phyloP scores from a whole-genome alignment of 768 basidiomycete species.

The Suillus cothurnatus region DNA sequence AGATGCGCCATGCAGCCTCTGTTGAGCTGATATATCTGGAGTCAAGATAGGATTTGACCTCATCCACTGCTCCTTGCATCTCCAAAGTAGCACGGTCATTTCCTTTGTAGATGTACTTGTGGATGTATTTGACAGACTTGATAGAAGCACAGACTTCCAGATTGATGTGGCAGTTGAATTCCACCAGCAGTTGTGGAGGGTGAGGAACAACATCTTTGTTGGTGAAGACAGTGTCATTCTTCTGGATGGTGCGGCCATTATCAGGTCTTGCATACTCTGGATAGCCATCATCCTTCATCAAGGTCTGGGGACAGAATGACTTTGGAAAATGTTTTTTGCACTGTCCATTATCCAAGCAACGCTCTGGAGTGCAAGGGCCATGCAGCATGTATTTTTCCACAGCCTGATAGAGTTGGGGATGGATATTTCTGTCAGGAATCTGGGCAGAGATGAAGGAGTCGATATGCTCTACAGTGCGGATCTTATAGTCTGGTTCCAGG shows the following conservation, averaged over 20 bases:
- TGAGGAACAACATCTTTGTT: slow-evolving; percentile 49
- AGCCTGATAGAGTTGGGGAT: slow-evolving; percentile 43
- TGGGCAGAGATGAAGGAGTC: slow-evolving; percentile 43
- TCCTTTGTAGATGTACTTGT: slow-evolving; percentile 56
- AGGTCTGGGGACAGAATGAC: slow-evolving; percentile 35
- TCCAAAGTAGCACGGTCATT: slow-evolving; percentile 41
- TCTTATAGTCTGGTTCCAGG: slow-evolving; percentile 34
- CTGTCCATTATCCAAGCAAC: slow-evolving; percentile 44
- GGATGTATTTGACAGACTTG: slow-evolving; percentile 45
- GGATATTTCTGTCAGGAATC: slow-evolving; percentile 41
- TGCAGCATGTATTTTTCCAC: slow-evolving; percentile 48
- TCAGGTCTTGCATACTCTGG: slow-evolving; percentile 38
- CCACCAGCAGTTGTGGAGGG: too few species aligned
- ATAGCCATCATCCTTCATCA: slow-evolving; percentile 43
- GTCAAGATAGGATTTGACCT: slow-evolving; percentile 39
- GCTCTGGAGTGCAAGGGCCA: slow-evolving; percentile 38
- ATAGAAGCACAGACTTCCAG: slow-evolving; percentile 44
- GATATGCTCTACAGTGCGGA: slow-evolving; percentile 39
- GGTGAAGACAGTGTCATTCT: slow-evolving; percentile 24
- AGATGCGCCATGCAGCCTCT: slow-evolving; percentile 33
- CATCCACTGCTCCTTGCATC: slow-evolving; percentile 29
- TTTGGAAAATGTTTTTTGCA: slow-evolving; percentile 51
- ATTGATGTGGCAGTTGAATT: slow-evolving; percentile 56
- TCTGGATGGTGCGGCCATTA: slow-evolving; percentile 33
- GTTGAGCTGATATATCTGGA: slow-evolving; percentile 39